phyloP scores from a whole-genome alignment of 495 filamentous ascomycete genomes.

The Pseudotulostoma volvatum region DNA sequence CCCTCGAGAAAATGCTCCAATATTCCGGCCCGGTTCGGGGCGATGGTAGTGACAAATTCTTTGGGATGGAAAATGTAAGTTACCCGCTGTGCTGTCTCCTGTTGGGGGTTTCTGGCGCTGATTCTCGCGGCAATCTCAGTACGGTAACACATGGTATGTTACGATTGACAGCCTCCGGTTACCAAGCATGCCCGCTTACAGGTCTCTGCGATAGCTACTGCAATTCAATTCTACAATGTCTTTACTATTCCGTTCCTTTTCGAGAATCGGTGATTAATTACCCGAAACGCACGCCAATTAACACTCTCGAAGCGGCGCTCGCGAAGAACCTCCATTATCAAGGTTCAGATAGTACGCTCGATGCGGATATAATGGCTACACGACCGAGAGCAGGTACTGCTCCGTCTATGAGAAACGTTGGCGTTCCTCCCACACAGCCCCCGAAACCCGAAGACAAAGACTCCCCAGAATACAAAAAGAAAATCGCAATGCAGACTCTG shows the following conservation, averaged over 20 bases:
- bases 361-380: conserved; percentile 28
- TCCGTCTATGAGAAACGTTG: conserved; percentile 28
- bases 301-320: conserved; percentile 32
- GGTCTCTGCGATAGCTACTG: no score
- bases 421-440: conserved; percentile 34
- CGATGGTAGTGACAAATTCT: conserved; percentile 97
- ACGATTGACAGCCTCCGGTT: no score
- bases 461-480: conserved; percentile 92
- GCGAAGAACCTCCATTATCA: conserved; percentile 31
- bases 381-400: conserved; percentile 25
- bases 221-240: conserved; percentile 93
- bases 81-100: no score
- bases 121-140: conserved; percentile 40
- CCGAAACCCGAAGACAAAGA: conserved; percentile 69
- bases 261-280: conserved; percentile 91
- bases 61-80: conserved; percentile 93
- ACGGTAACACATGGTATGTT: conserved; percentile 88
- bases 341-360: conserved; percentile 22
- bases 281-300: conserved; percentile 46
- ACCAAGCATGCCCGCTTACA: no score
- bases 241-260: conserved; percentile 90
- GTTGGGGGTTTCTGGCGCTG: no score
- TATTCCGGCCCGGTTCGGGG: conserved; percentile 61
- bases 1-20: conserved; percentile 66
- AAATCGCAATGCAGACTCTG: conserved; percentile 71